A percentile compares a stretch with the other conserved stretches of the same genome.
These are phyloP conservation scores for Cornus suecica DNA, from an alignment of 148 eudicot species.

Conservation along the genomic window DNA sequence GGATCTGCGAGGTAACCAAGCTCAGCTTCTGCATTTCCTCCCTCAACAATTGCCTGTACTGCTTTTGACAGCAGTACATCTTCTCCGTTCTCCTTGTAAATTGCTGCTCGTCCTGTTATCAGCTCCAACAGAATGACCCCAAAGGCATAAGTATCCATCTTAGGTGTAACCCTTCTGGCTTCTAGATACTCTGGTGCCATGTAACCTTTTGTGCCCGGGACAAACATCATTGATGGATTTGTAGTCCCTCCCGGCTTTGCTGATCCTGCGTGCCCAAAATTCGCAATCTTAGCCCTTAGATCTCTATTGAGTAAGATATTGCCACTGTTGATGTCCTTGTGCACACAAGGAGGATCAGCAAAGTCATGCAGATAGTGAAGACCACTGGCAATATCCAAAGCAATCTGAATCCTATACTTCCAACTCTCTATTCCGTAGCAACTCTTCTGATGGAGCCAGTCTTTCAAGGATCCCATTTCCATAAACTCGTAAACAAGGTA, in stretches of 20 bases:
- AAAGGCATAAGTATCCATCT: conserved; percentile 74
- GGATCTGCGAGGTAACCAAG: conserved; percentile 46
- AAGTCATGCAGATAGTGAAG: conserved; percentile 69
- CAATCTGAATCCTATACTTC: conserved; percentile 57
- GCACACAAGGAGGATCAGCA: conserved; percentile 65
- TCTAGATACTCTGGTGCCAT: conserved; percentile 76
- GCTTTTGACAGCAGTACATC: conserved; percentile 37
- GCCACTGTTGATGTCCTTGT: conserved; percentile 59
- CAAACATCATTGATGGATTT: conserved; percentile 41
- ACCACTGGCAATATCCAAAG: conserved; percentile 64
- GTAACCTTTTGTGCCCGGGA: conserved; percentile 53
- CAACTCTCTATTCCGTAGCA: conserved; percentile 35
- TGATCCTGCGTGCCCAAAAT: conserved; percentile 54
- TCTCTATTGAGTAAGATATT: conserved; percentile 48
- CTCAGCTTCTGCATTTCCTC: conserved; percentile 19
- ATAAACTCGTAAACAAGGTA: conserved; percentile 69
- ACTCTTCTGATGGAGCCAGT: conserved; percentile 44
- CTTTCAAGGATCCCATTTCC: conserved; percentile 57
- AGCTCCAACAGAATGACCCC: conserved; percentile 73
- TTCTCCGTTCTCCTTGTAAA: conserved; percentile 32
- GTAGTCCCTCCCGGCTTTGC: conserved; percentile 34
- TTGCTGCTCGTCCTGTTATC: conserved; percentile 59
- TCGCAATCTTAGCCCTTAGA: conserved; percentile 69
- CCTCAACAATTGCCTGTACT: conserved; percentile 21
- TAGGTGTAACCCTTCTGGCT: conserved; percentile 54